These are phyloP conservation scores for Thielaviopsis musarum DNA, from an alignment of 2,329 filamentous ascomycete genomes.

Conservation along the genomic window DNA sequence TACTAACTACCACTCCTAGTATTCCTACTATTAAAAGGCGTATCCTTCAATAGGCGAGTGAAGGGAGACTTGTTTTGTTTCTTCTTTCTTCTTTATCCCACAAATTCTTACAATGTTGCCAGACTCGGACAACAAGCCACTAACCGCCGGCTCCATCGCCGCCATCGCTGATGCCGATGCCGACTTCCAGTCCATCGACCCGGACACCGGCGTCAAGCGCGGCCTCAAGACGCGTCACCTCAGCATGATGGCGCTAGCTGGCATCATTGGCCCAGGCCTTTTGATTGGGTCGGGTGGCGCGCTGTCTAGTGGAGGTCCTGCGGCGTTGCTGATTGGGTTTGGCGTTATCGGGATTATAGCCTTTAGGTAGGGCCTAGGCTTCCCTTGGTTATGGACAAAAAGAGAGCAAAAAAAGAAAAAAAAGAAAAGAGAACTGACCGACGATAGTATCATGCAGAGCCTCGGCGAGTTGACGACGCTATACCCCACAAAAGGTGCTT, in stretches of 20 bases:
- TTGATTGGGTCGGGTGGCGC: conserved; percentile 57
- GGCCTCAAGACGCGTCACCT: conserved; percentile 52
- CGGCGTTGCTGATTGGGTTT: conserved; percentile 57
- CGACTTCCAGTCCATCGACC: conserved; percentile 34
- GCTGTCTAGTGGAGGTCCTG: conserved; percentile 50
- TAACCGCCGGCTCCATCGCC: conserved; percentile 13
- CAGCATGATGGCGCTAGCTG: conserved; percentile 47
- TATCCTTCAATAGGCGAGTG: too few relatives aligned
- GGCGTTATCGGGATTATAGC: conserved; percentile 38
- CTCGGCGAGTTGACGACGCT: conserved; percentile 59
- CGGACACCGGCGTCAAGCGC: conserved; percentile 48
- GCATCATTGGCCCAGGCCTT: conserved; percentile 51
- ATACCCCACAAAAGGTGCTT: conserved; percentile 54
- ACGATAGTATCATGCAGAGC: conserved; percentile 44
- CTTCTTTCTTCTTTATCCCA: too few relatives aligned
- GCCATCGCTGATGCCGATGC: conserved; percentile 21
- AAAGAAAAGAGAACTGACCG: not conserved
- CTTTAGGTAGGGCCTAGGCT: conserved; percentile 9
- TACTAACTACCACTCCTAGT: too few relatives aligned
- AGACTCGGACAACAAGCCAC: too few relatives aligned
- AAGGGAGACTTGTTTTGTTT: too few relatives aligned
- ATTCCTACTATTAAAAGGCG: too few relatives aligned
- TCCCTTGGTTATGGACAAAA: not conserved
- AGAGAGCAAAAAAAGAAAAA: too few relatives aligned
- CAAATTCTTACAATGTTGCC: too few relatives aligned